Base-by-base conservation (phyloP, 2,329 filamentous ascomycete species). In the Pseudopyrenochaeta lycopersici region DNA sequence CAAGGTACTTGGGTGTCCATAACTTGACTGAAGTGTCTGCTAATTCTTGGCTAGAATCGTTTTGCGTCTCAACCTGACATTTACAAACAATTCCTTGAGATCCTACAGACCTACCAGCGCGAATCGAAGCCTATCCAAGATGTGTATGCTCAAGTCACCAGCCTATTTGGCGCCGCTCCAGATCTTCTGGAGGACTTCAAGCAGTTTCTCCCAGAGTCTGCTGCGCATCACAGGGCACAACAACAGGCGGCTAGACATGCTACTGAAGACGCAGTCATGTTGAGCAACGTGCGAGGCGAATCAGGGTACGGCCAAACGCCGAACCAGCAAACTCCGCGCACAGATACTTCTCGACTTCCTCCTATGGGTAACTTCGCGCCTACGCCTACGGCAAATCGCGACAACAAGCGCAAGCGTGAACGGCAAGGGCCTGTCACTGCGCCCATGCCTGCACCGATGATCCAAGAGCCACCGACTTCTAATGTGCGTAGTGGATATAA, bases 101-200 rank as follows among this genome's bases (percentile, higher is more conserved):
- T 99, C 43, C 81, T 99, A 40, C 95, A 99, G 77, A 99, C 95
- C 2, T 99, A 99, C 69, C 95, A 99, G 76, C 87, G 95, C 52
- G 95, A 99, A 75, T 96, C 95, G 47, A 98, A 98, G 73, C 96
- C 95, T 0, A 99, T 99, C 32, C 93, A 97, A 74, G 95, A 99
- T 76, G 95, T 99, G 2, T 99, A 99, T 75, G 90, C 91, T 1
- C 95, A 99, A 76, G 95, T 99, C 20, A 99, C 96, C 0, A 90
- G 90, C 29, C 82, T 99, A 1, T 99, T 99, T 79, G 92, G 92
- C 71, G 90, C 90, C 4, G 95, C 96, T 0, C 94, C 94, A 4
- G 95, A 99, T 77, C 85, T 99, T 11, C 82, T 99, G 2, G 95
- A 99, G 76, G 95, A 99, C 71, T 99, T 99, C 74, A 99, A 99